Base-by-base conservation (phyloP, 257 asterid genomes). In the Schizonepeta tenuifolia region DNA sequence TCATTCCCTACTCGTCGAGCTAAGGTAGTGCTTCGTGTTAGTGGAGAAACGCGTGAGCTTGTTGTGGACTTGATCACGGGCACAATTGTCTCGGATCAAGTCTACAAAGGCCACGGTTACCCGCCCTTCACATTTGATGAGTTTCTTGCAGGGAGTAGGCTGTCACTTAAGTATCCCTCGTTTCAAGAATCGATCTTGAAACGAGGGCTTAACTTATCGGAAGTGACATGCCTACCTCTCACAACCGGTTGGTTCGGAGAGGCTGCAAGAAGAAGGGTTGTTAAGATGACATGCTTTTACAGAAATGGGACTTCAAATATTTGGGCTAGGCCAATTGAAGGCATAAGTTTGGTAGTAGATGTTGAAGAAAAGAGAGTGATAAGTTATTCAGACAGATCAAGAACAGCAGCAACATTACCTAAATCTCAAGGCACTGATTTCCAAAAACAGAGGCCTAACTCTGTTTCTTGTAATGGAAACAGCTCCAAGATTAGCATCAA, bases 191-290 rank as follows among this genome's bases (percentile, higher is more conserved):
- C 96, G 18, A 66, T 89, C 64, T 72, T 46, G 56, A 68, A 33
- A 71, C 82, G 96, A 80, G 92, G 89, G 51, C 83, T 91, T 36
- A 86, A 87, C 68, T 24, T 86, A 54, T 83, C 94, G 4, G 90
- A 89, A 63, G 83, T 89, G 50, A 85, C 87, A 7, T 91, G 94
- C 46, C 21, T 88, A 14, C 96, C 94, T 17, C 73, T 84, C 31
- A 78, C 96, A 7, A 72, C 77, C 1, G 97, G 94, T 10, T 91
- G 94, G 96, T 91, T 70, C 53, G 96, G 97, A 24, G 88, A 91
- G 80, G 28, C 2, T 44, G 90, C 67, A 55, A 81, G 75, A 1
- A 69, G 62, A 61, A 84, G 96, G 64, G 69, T 81, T 60, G 75
- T 87, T 2, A 80, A 80, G 55, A 75, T 83, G 2, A 73, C 96